phyloP scores from a whole-genome alignment of 805 yeast genomes.

The Martiniozyma abietophila region DNA sequence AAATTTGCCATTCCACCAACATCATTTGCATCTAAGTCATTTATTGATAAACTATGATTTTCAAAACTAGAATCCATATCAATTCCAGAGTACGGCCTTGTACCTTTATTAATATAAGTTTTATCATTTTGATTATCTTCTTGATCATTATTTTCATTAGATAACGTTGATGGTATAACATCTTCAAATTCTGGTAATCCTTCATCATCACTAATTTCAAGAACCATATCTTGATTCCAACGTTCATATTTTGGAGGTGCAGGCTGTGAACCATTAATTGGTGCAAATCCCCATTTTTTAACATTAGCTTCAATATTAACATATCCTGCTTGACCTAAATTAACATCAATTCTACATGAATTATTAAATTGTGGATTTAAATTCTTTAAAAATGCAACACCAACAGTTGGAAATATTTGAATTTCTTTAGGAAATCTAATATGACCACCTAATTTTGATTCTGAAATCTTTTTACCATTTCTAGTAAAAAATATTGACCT shows the following conservation, averaged over 20 bases:
- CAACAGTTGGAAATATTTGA: constrained; percentile 79
- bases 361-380: too few species aligned
- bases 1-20: constrained; percentile 9
- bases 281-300: constrained; percentile 94
- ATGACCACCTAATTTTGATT: constrained; percentile 75
- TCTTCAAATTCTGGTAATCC: constrained; percentile 50
- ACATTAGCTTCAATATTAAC: constrained; percentile 90
- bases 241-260: constrained; percentile 92
- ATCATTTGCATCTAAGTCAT: constrained; percentile 2
- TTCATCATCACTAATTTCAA: constrained; percentile 52
- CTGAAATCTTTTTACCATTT: constrained; percentile 83
- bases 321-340: constrained; percentile 85
- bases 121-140: constrained; percentile 24
- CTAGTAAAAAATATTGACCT: constrained; percentile 91
- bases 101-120: background rate
- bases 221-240: constrained; percentile 65
- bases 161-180: constrained; percentile 14
- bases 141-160: constrained; percentile 20
- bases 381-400: constrained; percentile 42
- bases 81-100: background rate
- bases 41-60: background rate
- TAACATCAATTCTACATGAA: constrained; percentile 48
- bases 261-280: constrained; percentile 74
- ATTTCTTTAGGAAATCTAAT: constrained; percentile 60
- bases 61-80: constrained; percentile 3